Evolutionary conservation across 1,139 yeast species (phyloP), one percentile per base, ranked within the genome.

Genomic region (Arxiozyma slooffiae): DNA sequence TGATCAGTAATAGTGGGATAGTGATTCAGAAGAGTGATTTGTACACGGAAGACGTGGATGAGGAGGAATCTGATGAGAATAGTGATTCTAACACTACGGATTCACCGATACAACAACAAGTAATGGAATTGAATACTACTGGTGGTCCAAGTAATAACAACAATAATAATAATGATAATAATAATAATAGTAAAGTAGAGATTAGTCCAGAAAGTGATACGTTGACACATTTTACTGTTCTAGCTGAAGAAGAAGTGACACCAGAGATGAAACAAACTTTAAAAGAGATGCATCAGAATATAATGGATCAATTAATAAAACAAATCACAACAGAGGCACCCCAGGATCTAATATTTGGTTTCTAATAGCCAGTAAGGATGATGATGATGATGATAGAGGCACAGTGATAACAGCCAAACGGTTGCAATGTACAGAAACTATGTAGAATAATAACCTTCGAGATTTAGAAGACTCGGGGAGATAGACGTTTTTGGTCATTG

Each of bases 1-100:
- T 65, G 68, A 60, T 66, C 22, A 63, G 60, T 50, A 63, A 64
- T 49, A 63, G 67, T 49, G 68, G 67, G 6, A 64, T 65, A 18
- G 68, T 65, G 16, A 50, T 60, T 2, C 62, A 57, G 30, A 60
- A 65, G 26, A 55, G 54, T 44, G 67, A 64, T 50, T 20, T 49
- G 2, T 39, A 50, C 21, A 45, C 39, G 9, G 50, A 43, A 7
- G 48, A 43, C 38, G 4, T 23, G 20, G 48, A 45, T 30, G 48
- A 26, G 11, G 48, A 41, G 9, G 43, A 41, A 23, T 9, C 9
- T 16, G 46, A 36, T 7, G 37, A 30, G 7, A 17, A 14, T 18
- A 21, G 36, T 30, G 47, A 48, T 16, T 17, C 22, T 3, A 21
- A 23, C 22, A 4, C 39, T 26, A 39, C 44, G 4, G 26, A 38